phyloP scores from a whole-genome alignment of 495 filamentous ascomycete genomes.

The Copromyces sp. region DNA sequence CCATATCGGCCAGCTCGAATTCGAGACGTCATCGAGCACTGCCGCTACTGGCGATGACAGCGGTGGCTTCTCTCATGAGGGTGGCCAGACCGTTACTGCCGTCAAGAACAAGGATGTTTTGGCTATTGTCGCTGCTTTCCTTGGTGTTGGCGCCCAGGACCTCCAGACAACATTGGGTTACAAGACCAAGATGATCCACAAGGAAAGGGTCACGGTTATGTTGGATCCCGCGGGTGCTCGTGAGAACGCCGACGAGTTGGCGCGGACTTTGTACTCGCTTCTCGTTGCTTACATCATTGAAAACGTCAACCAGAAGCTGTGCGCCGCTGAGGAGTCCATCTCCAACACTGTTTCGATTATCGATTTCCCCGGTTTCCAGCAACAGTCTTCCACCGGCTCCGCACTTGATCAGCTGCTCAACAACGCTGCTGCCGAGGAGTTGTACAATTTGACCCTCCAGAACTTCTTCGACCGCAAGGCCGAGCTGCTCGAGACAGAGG shows the following conservation, averaged over 20 bases:
- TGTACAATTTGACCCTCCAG: conserved; percentile 88
- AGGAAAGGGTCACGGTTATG: conserved; percentile 95
- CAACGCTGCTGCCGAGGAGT: conserved; percentile 82
- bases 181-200: conserved; percentile 88
- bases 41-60: conserved; percentile 76
- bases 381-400: conserved; percentile 69
- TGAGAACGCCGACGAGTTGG: conserved; percentile 85
- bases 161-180: conserved; percentile 84
- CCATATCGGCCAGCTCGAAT: conserved; percentile 93
- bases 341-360: conserved; percentile 89
- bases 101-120: conserved; percentile 92
- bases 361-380: conserved; percentile 92
- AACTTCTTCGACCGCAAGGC: conserved; percentile 92
- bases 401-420: conserved; percentile 85
- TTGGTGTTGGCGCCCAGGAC: conserved; percentile 69
- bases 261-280: conserved; percentile 88
- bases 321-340: conserved; percentile 78
- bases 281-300: conserved; percentile 90
- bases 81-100: conserved; percentile 70
- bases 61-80: conserved; percentile 92
- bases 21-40: conserved; percentile 68
- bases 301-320: conserved; percentile 80
- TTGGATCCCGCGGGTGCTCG: conserved; percentile 84
- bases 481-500: conserved; percentile 84
- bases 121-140: conserved; percentile 76